Conservation (phyloP, 78 protist genomes). For the Monosiga brevicollis region DNA sequence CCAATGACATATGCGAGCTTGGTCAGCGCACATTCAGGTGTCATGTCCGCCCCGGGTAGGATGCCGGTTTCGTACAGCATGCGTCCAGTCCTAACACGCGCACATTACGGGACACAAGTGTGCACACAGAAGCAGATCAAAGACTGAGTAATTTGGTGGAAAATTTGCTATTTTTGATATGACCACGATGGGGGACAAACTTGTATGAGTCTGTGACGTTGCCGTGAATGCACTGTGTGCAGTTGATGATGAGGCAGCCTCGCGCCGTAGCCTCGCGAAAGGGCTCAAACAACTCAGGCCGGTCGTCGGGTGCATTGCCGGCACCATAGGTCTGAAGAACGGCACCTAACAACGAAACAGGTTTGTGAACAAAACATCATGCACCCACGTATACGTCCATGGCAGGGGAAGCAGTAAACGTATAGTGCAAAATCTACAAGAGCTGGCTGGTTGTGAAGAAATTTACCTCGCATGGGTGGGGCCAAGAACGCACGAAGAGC, state of each 20-base stretch:
- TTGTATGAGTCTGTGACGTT: background rate
- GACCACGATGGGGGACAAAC: background rate
- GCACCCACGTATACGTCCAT: too few relatives aligned
- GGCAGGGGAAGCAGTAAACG: too few relatives aligned
- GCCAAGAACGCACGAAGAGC: too few relatives aligned
- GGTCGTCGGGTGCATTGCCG: conserved; percentile 64
- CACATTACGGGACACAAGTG: background rate
- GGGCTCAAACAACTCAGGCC: background rate
- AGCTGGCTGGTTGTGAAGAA: too few relatives aligned
- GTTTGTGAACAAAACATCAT: too few relatives aligned
- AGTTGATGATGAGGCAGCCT: conserved; percentile 13
- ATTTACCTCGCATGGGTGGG: too few relatives aligned
- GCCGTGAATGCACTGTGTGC: conserved; percentile 12
- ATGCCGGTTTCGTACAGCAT: conserved; percentile 10
- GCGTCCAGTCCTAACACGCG: background rate
- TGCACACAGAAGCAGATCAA: background rate
- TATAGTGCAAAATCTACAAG: too few relatives aligned
- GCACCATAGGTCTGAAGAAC: conserved; percentile 42
- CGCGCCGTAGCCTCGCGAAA: background rate
- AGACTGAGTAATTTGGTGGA: background rate
- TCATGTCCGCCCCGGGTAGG: conserved; percentile 75
- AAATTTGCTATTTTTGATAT: background rate
- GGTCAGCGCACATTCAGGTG: conserved; percentile 72
- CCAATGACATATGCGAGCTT: conserved; percentile 65
- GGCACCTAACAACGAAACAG: too few relatives aligned